These are phyloP conservation scores for Suillus alpinus DNA, from an alignment of 768 basidiomycete species.

Conservation along the genomic window DNA sequence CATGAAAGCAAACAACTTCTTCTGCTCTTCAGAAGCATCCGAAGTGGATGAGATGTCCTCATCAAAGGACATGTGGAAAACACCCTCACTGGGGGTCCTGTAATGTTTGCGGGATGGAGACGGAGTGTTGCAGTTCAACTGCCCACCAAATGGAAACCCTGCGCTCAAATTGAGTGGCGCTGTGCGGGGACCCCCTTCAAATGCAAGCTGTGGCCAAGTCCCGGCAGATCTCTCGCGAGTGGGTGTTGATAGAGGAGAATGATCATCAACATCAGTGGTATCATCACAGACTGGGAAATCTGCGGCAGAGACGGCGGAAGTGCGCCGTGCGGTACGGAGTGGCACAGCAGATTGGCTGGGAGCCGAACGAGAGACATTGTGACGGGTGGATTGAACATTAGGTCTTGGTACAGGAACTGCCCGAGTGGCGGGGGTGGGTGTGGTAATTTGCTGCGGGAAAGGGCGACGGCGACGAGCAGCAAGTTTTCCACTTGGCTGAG, in stretches of 20 bases:
- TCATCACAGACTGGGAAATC: conserved; percentile 76
- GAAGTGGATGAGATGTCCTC: conserved; percentile 51
- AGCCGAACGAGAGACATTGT: conserved; percentile 48
- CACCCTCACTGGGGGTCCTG: conserved; percentile 67
- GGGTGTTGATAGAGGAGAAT: conserved; percentile 54
- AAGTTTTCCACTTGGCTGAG: conserved; percentile 53
- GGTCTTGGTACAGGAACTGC: conserved; percentile 50
- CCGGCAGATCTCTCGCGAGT: conserved; percentile 37
- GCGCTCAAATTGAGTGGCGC: conserved; percentile 44
- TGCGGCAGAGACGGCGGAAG: conserved; percentile 26
- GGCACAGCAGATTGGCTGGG: conserved; percentile 42
- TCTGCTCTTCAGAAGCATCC: conserved; percentile 36
- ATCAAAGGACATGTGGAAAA: conserved; percentile 76
- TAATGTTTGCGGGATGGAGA: conserved; percentile 44
- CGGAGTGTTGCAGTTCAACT: conserved; percentile 32
- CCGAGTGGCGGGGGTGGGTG: conserved; percentile 38
- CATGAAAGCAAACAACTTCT: conserved; percentile 33
- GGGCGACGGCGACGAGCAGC: conserved; percentile 57
- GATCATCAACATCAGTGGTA: conserved; percentile 48
- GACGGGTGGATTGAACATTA: conserved; percentile 12
- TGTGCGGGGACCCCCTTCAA: conserved; percentile 46
- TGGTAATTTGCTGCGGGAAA: conserved; percentile 25
- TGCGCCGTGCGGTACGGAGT: conserved; percentile 30
- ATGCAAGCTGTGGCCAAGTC: conserved; percentile 33
- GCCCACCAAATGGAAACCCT: conserved; percentile 39